Percentiles rank a stretch among this genome's conserved stretches.
Evolutionary conservation across 768 basidiomycete species (phyloP).

Genomic region (Lentinula detonsa): DNA sequence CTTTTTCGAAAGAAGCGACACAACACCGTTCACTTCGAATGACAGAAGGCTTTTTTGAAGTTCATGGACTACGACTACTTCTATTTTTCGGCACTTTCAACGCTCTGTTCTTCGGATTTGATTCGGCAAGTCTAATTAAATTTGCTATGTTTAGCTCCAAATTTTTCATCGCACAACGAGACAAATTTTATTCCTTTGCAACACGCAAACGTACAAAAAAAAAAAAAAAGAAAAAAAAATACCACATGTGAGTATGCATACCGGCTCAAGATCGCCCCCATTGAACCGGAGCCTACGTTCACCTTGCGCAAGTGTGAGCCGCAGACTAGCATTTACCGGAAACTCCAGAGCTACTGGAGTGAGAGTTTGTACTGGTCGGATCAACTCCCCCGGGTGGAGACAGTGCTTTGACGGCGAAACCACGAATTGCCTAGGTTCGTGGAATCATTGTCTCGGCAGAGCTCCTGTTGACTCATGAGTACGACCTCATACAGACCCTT

Average conservation of each 20-base stretch:
- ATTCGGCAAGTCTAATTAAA: too few species aligned
- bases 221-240: background rate
- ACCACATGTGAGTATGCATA: background rate
- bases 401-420: background rate
- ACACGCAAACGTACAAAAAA: background rate
- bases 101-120: too few species aligned
- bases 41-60: too few species aligned
- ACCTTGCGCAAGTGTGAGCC: background rate
- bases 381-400: background rate
- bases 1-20: too few species aligned
- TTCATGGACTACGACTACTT: too few species aligned
- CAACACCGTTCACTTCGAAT: too few species aligned
- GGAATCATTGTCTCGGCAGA: background rate
- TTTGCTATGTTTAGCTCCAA: too few species aligned
- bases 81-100: too few species aligned
- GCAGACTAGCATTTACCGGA: background rate
- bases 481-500: background rate
- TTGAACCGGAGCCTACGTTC: background rate
- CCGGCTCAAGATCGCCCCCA: background rate
- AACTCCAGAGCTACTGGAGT: background rate
- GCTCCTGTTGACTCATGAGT: background rate
- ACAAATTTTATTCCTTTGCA: too few species aligned
- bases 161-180: background rate
- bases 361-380: background rate
- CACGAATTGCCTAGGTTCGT: background rate